Base-by-base conservation (phyloP, 768 basidiomycete species). In the Tylopilus sp. region DNA sequence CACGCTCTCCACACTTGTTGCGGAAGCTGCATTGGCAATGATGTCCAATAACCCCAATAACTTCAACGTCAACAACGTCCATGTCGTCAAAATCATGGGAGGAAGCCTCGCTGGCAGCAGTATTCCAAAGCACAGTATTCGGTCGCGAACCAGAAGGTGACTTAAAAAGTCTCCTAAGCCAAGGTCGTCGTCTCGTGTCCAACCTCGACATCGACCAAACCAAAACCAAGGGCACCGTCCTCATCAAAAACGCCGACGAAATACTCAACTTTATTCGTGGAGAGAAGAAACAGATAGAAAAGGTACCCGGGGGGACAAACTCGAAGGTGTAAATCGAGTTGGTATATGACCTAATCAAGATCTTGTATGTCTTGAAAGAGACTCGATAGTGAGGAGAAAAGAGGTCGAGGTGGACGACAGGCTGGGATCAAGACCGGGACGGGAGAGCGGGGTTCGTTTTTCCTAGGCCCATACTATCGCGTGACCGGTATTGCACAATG, bases 41-140 rank as follows among this genome's bases (percentile, higher is more conserved):
- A 97, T 98, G 94, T 91, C 93, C 4, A 67, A 77, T 2, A 91
- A 90, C 66, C 82, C 83, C 8, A 86, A 87, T 65, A 86, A 91
- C 70, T 99, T 98, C 81, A 98, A 97, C 70, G 94, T 98, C 25
- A 97, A 99, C 71, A 95, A 94, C 61, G 91, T 99, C 0, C 85
- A 95, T 10, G 95, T 99, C 22, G 97, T 99, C 62, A 99, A 98
- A 74, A 98, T 99, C 55, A 87, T 99, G 83, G 97, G 97, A 50
- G 91, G 97, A 28, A 88, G 80, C 61, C 72, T 99, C n/a, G 69
- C 83, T 3, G 80, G 77, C 21, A 95, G 93, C 71, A 82, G 79
- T 50, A 95, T 99, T 99, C 6, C 82, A 89, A 57, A 97, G 97
- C 45, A 99, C 98, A 97, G 97, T 99, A 0, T 98, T 98, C 57